These are phyloP conservation scores for Golubevia pallescens DNA, from an alignment of 1,284 basidiomycete species.

Conservation along the genomic window DNA sequence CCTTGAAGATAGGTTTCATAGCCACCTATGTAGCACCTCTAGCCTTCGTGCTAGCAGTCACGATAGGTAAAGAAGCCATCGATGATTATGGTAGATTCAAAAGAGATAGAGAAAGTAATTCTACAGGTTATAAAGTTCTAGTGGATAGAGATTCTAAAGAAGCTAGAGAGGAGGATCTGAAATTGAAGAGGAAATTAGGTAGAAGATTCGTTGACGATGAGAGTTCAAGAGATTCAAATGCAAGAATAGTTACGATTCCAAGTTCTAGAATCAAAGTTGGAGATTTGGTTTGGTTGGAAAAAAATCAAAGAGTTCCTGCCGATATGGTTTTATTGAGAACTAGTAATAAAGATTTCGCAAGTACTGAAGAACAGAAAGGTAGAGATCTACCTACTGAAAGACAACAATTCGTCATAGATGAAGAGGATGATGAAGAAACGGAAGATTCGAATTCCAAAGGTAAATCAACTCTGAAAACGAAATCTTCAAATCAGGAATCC, in stretches of 20 bases:
- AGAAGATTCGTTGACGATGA: background rate
- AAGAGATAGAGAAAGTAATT: conserved; percentile 92
- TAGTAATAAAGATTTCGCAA: conserved; percentile 65
- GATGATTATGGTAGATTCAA: conserved; percentile 94
- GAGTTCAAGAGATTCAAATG: background rate
- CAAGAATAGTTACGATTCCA: conserved; percentile 66
- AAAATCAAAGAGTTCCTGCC: conserved; percentile 95
- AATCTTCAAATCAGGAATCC: conserved; percentile 3
- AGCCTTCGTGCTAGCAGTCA: conserved; percentile 90
- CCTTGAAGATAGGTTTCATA: conserved; percentile 97
- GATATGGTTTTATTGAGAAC: conserved; percentile 90
- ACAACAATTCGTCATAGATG: conserved; percentile 31
- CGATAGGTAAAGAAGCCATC: conserved; percentile 98
- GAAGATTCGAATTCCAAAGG: background rate
- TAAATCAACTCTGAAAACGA: background rate
- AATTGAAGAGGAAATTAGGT: background rate
- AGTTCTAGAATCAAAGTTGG: conserved; percentile 89
- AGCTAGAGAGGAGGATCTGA: background rate
- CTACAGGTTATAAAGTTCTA: conserved; percentile 84
- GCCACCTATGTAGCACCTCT: conserved; percentile 94
- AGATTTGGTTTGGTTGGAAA: conserved; percentile 88
- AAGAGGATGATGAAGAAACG: conserved; percentile 25
- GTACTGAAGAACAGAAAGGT: background rate
- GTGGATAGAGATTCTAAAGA: conserved; percentile 28
- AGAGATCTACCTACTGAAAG: background rate